phyloP scores from a whole-genome alignment of 768 basidiomycete genomes.

The Rhodosporidiobolus odoratus region DNA sequence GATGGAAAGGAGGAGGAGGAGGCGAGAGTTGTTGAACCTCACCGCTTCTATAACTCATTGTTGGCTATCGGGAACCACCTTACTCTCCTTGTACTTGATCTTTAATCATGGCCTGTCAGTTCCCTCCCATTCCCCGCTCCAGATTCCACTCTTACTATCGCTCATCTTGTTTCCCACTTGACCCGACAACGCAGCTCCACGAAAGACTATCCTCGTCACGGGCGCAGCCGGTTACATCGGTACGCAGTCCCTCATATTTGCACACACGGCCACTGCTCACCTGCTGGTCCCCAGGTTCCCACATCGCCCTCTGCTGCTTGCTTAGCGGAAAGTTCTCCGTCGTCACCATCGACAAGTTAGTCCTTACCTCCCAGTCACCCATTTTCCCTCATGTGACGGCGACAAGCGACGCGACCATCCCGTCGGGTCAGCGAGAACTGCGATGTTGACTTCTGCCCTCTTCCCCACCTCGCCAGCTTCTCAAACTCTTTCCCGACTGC shows the following conservation, averaged over 20 bases:
- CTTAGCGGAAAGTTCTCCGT: slow-evolving; percentile 85
- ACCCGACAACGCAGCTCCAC: neutral
- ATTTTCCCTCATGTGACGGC: rapidly evolving
- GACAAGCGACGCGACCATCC: too few relatives aligned
- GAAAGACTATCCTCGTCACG: slow-evolving; percentile 55
- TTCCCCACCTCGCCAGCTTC: slow-evolving; percentile 55
- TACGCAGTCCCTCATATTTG: slow-evolving; percentile 39
- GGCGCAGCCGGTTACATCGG: slow-evolving; percentile 90
- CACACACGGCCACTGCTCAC: neutral
- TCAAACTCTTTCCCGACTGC: slow-evolving; percentile 80
- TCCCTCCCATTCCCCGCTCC: neutral
- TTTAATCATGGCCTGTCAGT: neutral
- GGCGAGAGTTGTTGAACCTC: neutral
- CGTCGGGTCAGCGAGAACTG: neutral
- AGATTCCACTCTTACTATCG: too few relatives aligned
- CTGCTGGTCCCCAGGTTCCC: slow-evolving; percentile 62
- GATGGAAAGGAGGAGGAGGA: too few relatives aligned
- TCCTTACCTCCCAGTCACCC: neutral
- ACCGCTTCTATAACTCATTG: neutral
- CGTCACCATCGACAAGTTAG: slow-evolving; percentile 68
- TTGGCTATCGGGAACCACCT: too few relatives aligned
- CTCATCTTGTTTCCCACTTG: neutral
- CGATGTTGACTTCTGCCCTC: neutral
- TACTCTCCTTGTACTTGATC: neutral
- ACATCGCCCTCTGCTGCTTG: slow-evolving; percentile 80